Base-by-base conservation (phyloP, 108 stramenopile species). In the Cyclotella choctawhatcheeana region DNA sequence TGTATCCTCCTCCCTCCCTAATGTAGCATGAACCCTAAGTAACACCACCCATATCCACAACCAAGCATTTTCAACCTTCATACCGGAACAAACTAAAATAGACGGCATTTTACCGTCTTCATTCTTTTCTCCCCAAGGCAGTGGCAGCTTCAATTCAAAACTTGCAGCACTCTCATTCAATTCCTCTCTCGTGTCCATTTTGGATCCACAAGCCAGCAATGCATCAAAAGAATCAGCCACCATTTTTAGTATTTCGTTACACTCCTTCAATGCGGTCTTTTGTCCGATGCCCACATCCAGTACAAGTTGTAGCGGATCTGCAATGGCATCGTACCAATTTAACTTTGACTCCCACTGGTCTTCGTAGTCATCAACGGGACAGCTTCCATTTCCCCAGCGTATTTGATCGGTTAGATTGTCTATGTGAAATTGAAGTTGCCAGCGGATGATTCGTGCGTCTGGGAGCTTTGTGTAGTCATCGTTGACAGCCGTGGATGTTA, bases 151-250 rank as follows among this genome's bases (percentile, higher is more conserved):
- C 63, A 64, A 47, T 32, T 64, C 63, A 29, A 64, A 48, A 26
- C 45, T 34, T 4, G 63, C 63, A 25, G 43, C 63, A 35, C 63
- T 64, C 63, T 64, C 63, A 43, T 20, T 45, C 63, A 64, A 45
- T 26, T 64, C 63, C 45, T 64, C 63, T 26, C 63, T 64, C 22
- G 45, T 64, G 29, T 64, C 63, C 63, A 64, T 64, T 45, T 27
- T 44, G 0, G 44, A 5, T 5, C 63, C 63, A 35, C 63, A 64
- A 18, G 63, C 63, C 63, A 64, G 13, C 63, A 64, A 29, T 18
- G 63, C 63, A 47, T 64, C 63, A 31, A 44, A 64, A 4, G 63
- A 64, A 64, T 64, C 63, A n/a, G 63, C 63, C 20, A 47, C 44
- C 63, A 64, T 64, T 48, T 64, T 64, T 27, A 64, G 27, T 5